Conservation (phyloP, 306 rosid species). For the Astragalus glycyphyllos region DNA sequence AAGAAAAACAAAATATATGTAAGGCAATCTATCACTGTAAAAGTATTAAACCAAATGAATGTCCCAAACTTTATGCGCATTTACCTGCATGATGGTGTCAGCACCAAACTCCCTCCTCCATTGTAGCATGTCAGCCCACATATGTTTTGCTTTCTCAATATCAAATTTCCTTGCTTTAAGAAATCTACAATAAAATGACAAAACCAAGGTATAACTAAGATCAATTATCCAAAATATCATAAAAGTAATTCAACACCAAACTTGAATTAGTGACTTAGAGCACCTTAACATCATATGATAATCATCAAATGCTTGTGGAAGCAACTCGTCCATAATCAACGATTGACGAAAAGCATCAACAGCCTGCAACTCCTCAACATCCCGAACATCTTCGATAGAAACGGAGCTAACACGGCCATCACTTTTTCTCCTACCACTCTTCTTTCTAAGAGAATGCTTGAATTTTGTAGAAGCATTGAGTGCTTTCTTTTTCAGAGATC, state of each 20-base stretch:
- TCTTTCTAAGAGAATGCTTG: slow-evolving; percentile 88
- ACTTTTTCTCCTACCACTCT: slow-evolving; percentile 83
- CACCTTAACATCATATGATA: slow-evolving; percentile 96
- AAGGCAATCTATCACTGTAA: slow-evolving; percentile 21
- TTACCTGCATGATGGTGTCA: slow-evolving; percentile 84
- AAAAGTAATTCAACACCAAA: slow-evolving; percentile 17
- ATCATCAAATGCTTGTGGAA: slow-evolving; percentile 77
- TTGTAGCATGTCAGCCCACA: slow-evolving; percentile 98
- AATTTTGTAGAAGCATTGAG: slow-evolving; percentile 85
- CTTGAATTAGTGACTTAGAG: neutral
- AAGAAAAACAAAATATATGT: neutral
- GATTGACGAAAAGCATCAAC: slow-evolving; percentile 90
- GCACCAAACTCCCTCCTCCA: slow-evolving; percentile 92
- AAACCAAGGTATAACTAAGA: slow-evolving; percentile 4
- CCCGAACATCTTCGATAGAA: slow-evolving; percentile 92
- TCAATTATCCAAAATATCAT: neutral
- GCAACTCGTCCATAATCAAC: slow-evolving; percentile 79
- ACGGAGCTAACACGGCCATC: slow-evolving; percentile 98
- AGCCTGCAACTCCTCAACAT: slow-evolving; percentile 82
- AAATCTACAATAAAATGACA: slow-evolving; percentile 59
- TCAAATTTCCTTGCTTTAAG: slow-evolving; percentile 96
- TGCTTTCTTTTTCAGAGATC: slow-evolving; percentile 91
- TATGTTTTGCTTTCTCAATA: slow-evolving; percentile 85
- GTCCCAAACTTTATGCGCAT: slow-evolving; percentile 18
- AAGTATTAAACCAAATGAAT: neutral